These are phyloP conservation scores for Blumeriella jaapii DNA, from an alignment of 2,329 filamentous ascomycete species.

Conservation along the genomic window DNA sequence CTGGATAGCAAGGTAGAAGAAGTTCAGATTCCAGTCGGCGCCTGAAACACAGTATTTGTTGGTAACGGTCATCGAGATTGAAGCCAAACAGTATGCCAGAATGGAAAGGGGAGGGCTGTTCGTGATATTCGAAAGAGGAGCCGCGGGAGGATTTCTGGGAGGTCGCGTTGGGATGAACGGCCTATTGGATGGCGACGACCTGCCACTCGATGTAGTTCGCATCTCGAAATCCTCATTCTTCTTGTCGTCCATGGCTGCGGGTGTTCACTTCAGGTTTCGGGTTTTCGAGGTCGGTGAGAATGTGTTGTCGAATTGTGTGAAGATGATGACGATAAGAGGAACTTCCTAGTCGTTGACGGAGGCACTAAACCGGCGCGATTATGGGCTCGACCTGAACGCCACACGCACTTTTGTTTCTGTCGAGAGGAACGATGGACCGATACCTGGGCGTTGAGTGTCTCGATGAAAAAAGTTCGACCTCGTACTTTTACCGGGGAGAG, in stretches of 20 bases:
- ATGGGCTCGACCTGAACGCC: too few species aligned
- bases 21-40: conserved; percentile 85
- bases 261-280: too few species aligned
- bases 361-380: too few species aligned
- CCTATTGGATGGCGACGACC: conserved; percentile 28
- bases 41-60: conserved; percentile 98
- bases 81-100: conserved; percentile 81
- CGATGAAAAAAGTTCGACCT: too few species aligned
- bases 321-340: conserved; percentile 3
- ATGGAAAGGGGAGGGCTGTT: conserved; percentile 75
- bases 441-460: too few species aligned
- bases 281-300: background rate
- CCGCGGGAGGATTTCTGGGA: conserved; percentile 6
- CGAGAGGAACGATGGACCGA: too few species aligned
- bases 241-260: conserved; percentile 64
- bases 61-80: conserved; percentile 99
- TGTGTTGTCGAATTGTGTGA: background rate
- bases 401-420: too few species aligned
- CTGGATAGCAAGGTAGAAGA: conserved; percentile 87
- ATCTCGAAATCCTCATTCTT: conserved; percentile 68
- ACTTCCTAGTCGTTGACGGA: too few species aligned
- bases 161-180: conserved; percentile 27
- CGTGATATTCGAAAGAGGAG: conserved; percentile 35
- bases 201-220: conserved; percentile 28
- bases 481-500: too few species aligned